Conservation (phyloP, 2,329 filamentous ascomycete genomes). For the Colletotrichum horii region DNA sequence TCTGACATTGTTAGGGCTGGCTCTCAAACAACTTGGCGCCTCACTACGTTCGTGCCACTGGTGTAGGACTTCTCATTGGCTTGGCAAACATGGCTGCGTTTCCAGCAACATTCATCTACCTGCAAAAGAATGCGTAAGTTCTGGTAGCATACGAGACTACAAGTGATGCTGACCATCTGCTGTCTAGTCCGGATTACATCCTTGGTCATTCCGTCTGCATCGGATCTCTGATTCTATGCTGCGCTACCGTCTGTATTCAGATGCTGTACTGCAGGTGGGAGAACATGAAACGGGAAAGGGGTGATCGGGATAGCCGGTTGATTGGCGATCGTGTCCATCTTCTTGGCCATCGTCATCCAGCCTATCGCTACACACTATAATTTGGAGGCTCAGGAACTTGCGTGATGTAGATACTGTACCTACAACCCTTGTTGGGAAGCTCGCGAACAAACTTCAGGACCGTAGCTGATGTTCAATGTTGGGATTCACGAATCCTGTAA, state of each 20-base stretch:
- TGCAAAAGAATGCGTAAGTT: slow-evolving; percentile 44
- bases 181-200: neutral
- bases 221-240: slow-evolving; percentile 32
- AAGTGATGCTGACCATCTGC: neutral
- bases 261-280: slow-evolving; percentile 46
- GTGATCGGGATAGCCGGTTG: slow-evolving; percentile 41
- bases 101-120: slow-evolving; percentile 48
- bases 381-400: neutral
- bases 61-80: slow-evolving; percentile 44
- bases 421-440: neutral
- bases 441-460: neutral
- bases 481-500: neutral
- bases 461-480: neutral
- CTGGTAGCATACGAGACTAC: neutral
- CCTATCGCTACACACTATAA: slow-evolving; percentile 41
- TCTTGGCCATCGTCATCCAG: slow-evolving; percentile 44
- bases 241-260: slow-evolving; percentile 31
- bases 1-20: slow-evolving; percentile 33
- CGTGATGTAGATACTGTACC: neutral
- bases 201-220: neutral
- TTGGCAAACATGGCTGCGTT: slow-evolving; percentile 37
- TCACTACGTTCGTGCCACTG: slow-evolving; percentile 46
- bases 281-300: slow-evolving; percentile 41
- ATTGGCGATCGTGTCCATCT: slow-evolving; percentile 30
- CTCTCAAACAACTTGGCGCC: slow-evolving; percentile 47